Percentiles rank a stretch among this genome's conserved stretches.
phyloP scores from a whole-genome alignment of 2,329 filamentous ascomycete species.

The Zarea fungicola region DNA sequence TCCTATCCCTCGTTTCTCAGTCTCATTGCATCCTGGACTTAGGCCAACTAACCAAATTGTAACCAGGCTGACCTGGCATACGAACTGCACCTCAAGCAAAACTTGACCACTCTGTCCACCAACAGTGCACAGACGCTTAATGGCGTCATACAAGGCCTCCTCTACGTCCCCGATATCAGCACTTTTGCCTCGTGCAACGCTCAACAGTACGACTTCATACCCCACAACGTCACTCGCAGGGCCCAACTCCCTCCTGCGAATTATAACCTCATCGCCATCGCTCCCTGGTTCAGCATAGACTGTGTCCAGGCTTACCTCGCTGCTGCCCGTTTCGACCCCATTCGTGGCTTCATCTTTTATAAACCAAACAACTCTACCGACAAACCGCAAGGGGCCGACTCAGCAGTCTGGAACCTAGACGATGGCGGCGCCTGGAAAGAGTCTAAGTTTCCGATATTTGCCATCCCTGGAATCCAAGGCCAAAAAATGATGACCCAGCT shows the following conservation, averaged over 20 bases:
- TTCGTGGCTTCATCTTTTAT: conserved; percentile 62
- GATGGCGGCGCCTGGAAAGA: conserved; percentile 68
- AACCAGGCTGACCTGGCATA: conserved; percentile 44
- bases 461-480: conserved; percentile 65
- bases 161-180: conserved; percentile 75
- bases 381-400: conserved; percentile 60
- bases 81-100: conserved; percentile 44
- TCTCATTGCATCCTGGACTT: neutral
- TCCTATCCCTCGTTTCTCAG: neutral
- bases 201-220: conserved; percentile 60
- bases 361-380: conserved; percentile 49
- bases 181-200: conserved; percentile 56
- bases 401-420: conserved; percentile 63
- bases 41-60: conserved; percentile 18
- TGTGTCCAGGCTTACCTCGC: conserved; percentile 72
- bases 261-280: conserved; percentile 73
- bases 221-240: conserved; percentile 67
- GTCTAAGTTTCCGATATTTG: conserved; percentile 78
- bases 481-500: conserved; percentile 64
- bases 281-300: conserved; percentile 72
- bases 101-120: conserved; percentile 71
- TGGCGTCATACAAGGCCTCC: conserved; percentile 65
- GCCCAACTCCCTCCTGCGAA: conserved; percentile 62
- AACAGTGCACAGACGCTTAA: conserved; percentile 56
- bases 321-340: conserved; percentile 51